phyloP scores from a whole-genome alignment of 768 basidiomycete species.

The Tremella mesenterica region DNA sequence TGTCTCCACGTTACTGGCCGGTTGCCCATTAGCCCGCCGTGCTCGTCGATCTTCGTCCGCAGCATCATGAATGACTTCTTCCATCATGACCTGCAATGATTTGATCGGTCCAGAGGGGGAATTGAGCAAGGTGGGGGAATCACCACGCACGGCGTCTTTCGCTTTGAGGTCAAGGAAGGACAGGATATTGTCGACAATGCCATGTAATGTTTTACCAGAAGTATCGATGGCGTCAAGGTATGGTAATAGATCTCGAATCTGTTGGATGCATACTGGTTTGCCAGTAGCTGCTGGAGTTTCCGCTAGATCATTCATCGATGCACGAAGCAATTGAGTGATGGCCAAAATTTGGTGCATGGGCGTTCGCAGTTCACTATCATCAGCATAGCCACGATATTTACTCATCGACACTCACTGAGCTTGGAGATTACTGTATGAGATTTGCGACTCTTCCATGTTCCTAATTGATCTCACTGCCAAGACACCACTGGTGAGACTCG shows the following conservation, averaged over 20 bases:
- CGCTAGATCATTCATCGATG: conserved; percentile 30
- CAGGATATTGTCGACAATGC: conserved; percentile 42
- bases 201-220: conserved; percentile 33
- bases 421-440: conserved; percentile 37
- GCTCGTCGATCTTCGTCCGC: conserved; percentile 20
- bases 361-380: conserved; percentile 35
- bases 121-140: conserved; percentile 3
- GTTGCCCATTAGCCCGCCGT: conserved; percentile 18
- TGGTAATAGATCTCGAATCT: conserved; percentile 33
- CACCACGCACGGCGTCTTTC: conserved; percentile 12
- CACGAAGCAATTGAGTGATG: conserved; percentile 33
- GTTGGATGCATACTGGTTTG: conserved; percentile 9
- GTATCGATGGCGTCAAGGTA: conserved; percentile 41
- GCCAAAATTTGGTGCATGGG: conserved; percentile 40
- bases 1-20: conserved; percentile 24
- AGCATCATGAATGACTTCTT: conserved; percentile 30
- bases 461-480: conserved; percentile 30
- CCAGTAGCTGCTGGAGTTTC: conserved; percentile 15
- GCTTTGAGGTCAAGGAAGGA: conserved; percentile 34
- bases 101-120: conserved; percentile 10
- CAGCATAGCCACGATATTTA: conserved; percentile 1
- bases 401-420: conserved; percentile 29
- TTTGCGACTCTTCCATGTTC: conserved; percentile 31
- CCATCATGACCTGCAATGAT: conserved; percentile 31
- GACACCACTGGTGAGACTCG: conserved; percentile 28